phyloP scores from a whole-genome alignment of 352 stramenopile species.

The Globisporangium cederbergense region DNA sequence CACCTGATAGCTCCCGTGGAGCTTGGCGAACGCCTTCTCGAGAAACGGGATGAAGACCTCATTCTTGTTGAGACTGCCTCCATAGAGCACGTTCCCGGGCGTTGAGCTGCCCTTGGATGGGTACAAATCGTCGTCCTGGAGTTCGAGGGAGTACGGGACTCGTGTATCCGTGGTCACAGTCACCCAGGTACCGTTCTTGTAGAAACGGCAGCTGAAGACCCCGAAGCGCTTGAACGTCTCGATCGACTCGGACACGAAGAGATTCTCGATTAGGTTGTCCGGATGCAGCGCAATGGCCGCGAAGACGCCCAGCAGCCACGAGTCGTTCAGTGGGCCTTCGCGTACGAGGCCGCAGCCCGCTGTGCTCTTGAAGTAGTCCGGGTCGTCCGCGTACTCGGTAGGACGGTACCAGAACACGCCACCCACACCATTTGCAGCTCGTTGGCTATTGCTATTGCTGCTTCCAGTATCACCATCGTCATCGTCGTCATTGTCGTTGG shows the following conservation, averaged over 20 bases:
- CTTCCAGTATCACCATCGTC: neutral
- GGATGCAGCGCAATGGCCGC: slow-evolving; percentile 76
- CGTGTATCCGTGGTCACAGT: slow-evolving; percentile 87
- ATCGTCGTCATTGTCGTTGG: neutral
- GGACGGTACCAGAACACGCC: slow-evolving; percentile 59
- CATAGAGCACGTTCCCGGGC: slow-evolving; percentile 63
- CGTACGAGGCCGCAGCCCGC: slow-evolving; percentile 53
- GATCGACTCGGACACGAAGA: slow-evolving; percentile 86
- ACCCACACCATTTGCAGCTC: slow-evolving; percentile 14
- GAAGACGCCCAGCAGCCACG: slow-evolving; percentile 85
- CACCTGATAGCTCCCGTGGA: slow-evolving; percentile 74
- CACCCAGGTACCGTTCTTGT: slow-evolving; percentile 88
- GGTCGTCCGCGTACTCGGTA: slow-evolving; percentile 67
- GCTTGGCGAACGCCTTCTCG: slow-evolving; percentile 90
- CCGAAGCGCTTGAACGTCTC: slow-evolving; percentile 79
- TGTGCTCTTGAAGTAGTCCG: slow-evolving; percentile 84
- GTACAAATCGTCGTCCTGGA: slow-evolving; percentile 34
- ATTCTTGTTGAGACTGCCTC: slow-evolving; percentile 68
- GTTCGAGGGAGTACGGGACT: slow-evolving; percentile 60
- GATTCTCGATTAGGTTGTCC: slow-evolving; percentile 87
- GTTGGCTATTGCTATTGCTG: neutral
- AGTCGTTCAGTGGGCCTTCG: slow-evolving; percentile 66
- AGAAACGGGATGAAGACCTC: slow-evolving; percentile 86
- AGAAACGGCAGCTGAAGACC: slow-evolving; percentile 91
- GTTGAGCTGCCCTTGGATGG: slow-evolving; percentile 23